These are phyloP conservation scores for Cladosporium sp. DNA, from an alignment of 2,329 filamentous ascomycete genomes.

Conservation along the genomic window DNA sequence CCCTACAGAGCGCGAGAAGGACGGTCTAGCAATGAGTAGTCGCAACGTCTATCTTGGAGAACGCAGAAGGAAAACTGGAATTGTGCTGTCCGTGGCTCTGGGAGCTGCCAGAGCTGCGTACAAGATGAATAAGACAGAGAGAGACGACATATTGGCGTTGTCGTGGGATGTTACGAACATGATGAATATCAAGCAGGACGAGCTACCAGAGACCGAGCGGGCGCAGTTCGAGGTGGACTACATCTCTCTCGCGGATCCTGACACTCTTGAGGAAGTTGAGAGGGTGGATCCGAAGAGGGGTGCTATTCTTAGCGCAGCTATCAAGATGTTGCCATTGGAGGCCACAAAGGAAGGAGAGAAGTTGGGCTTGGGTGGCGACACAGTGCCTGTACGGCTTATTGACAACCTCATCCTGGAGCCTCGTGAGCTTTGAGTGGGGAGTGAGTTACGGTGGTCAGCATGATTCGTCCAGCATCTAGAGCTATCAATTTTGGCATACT, in stretches of 20 bases:
- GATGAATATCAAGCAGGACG: slow-evolving; percentile 62
- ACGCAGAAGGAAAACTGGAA: slow-evolving; percentile 69
- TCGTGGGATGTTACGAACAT: slow-evolving; percentile 62
- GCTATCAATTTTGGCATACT: neutral
- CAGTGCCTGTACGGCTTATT: slow-evolving; percentile 80
- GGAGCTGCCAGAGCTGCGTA: slow-evolving; percentile 70
- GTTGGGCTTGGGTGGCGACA: slow-evolving; percentile 66
- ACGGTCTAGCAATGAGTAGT: slow-evolving; percentile 88
- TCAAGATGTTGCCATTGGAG: slow-evolving; percentile 86
- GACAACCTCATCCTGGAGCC: slow-evolving; percentile 76
- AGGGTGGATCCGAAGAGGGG: slow-evolving; percentile 68
- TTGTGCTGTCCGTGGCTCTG: slow-evolving; percentile 70
- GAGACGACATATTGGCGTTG: slow-evolving; percentile 69
- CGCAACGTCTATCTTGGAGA: slow-evolving; percentile 89
- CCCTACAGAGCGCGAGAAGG: slow-evolving; percentile 71
- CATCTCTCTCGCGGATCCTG: slow-evolving; percentile 83
- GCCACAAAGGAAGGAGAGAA: slow-evolving; percentile 69
- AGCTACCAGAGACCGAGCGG: slow-evolving; percentile 59
- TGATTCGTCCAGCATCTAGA: neutral
- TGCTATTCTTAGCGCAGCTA: slow-evolving; percentile 82
- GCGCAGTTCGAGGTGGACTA: slow-evolving; percentile 85
- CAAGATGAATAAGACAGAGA: slow-evolving; percentile 51
- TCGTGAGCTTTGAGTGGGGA: neutral
- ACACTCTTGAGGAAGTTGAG: slow-evolving; percentile 76
- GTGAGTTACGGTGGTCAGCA: neutral